Percentiles rank a stretch among this genome's conserved stretches.
Evolutionary conservation across 2,329 filamentous ascomycete genomes (phyloP).

Genomic region (Monosporascus cannonballus): DNA sequence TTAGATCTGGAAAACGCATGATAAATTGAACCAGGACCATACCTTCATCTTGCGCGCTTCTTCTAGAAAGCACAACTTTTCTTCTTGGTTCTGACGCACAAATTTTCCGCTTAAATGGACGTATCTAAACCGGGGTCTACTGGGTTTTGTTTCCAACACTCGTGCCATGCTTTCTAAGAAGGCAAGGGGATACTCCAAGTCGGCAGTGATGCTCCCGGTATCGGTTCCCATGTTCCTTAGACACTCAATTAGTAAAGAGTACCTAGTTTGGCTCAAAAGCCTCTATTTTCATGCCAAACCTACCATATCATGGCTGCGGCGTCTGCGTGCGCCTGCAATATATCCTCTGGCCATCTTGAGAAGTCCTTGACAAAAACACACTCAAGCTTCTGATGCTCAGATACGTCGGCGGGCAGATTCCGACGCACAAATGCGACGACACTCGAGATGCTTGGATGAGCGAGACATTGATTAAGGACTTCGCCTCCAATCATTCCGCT

Average conservation of each 20-base stretch:
- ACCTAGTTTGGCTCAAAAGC: neutral
- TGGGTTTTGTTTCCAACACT: conserved; percentile 6
- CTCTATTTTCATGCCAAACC: neutral
- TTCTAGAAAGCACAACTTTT: conserved; percentile 20
- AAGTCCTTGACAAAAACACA: conserved; percentile 19
- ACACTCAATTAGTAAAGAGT: neutral
- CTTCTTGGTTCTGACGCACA: conserved; percentile 26
- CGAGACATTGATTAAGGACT: conserved; percentile 26
- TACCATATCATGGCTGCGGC: conserved; percentile 25
- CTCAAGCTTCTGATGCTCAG: conserved; percentile 15
- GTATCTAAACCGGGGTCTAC: conserved; percentile 18
- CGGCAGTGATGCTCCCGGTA: conserved; percentile 10
- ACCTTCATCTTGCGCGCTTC: conserved; percentile 22
- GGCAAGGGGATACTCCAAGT: conserved; percentile 18
- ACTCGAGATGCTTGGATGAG: conserved; percentile 20
- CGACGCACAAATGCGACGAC: conserved; percentile 28
- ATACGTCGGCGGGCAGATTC: conserved; percentile 12
- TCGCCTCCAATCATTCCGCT: conserved; percentile 28
- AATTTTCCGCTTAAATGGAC: conserved; percentile 29
- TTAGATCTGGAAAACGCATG: neutral
- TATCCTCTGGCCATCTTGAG: conserved; percentile 16
- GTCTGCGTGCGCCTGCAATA: conserved; percentile 18
- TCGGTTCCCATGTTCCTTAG: conserved; percentile 19
- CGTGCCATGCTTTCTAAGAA: conserved; percentile 16
- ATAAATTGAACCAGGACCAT: neutral